phyloP scores from a whole-genome alignment of 108 stramenopile genomes.

The Cyclostephanos tholiformis region DNA sequence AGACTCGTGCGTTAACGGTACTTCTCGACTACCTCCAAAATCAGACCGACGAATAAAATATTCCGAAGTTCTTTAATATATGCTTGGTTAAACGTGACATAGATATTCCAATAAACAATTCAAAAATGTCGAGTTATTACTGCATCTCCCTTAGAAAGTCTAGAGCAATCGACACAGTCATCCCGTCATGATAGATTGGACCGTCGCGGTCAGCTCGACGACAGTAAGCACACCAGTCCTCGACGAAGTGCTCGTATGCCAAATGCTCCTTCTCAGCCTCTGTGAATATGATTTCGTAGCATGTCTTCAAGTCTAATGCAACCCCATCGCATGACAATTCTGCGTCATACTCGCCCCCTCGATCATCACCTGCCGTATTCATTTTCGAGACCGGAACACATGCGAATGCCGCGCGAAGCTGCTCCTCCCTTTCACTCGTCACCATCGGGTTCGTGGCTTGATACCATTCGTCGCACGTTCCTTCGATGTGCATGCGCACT shows the following conservation, averaged over 20 bases:
- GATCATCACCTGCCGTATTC: not conserved
- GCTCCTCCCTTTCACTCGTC: slow-evolving; percentile 53
- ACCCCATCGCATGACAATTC: not conserved
- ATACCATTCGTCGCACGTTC: slow-evolving; percentile 71
- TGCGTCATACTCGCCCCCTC: not conserved
- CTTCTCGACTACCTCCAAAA: slow-evolving; percentile 98
- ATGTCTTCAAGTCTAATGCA: slow-evolving; percentile 40
- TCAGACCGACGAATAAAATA: slow-evolving; percentile 66
- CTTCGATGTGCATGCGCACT: slow-evolving; percentile 61
- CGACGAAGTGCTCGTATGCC: slow-evolving; percentile 73
- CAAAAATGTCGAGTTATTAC: slow-evolving; percentile 5
- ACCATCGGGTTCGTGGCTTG: slow-evolving; percentile 66
- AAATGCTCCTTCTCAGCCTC: slow-evolving; percentile 75
- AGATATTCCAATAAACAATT: too few relatives aligned
- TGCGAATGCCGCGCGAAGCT: slow-evolving; percentile 48
- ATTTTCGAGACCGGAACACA: slow-evolving; percentile 5
- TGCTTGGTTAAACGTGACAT: too few relatives aligned
- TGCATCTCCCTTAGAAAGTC: slow-evolving; percentile 70
- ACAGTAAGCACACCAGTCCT: slow-evolving; percentile 80
- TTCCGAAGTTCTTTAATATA: too few relatives aligned
- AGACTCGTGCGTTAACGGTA: slow-evolving; percentile 92
- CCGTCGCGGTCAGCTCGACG: not conserved
- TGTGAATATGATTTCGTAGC: slow-evolving; percentile 71
- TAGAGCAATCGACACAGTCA: slow-evolving; percentile 55
- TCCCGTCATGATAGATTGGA: slow-evolving; percentile 11